phyloP scores from a whole-genome alignment of 805 yeast genomes.

The Kodamaea kaohsiungensis region DNA sequence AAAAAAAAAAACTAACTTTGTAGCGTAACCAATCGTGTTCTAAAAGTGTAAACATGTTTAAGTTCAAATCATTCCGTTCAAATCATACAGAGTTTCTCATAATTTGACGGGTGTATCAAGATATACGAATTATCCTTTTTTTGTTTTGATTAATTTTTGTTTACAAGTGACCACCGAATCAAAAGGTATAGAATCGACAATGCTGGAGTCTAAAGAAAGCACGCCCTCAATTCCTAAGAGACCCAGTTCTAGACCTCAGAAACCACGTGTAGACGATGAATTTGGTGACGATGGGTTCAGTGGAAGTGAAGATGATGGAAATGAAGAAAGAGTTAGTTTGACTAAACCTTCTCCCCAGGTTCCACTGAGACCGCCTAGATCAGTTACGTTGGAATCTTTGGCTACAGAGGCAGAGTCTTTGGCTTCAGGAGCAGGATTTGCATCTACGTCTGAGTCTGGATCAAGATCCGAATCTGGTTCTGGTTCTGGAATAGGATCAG shows the following conservation, averaged over 20 bases:
- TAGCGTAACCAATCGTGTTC: background rate
- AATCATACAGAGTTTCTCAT: background rate
- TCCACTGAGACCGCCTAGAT: conserved; percentile 18
- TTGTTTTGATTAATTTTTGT: conserved; percentile 2
- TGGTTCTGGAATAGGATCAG: background rate
- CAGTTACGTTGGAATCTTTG: background rate
- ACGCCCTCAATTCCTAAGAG: conserved; percentile 39
- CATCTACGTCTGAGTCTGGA: background rate
- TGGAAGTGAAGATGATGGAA: conserved; percentile 1
- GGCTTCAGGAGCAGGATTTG: background rate
- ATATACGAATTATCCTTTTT: background rate
- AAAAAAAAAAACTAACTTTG: too few relatives aligned
- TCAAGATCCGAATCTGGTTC: background rate
- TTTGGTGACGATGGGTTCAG: conserved; percentile 4
- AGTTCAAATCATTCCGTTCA: background rate
- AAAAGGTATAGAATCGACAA: background rate
- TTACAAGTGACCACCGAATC: conserved; percentile 1
- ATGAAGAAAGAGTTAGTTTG: conserved; percentile 1
- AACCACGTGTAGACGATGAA: background rate
- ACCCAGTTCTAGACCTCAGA: conserved; percentile 16
- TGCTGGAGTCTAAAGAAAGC: conserved; percentile 14
- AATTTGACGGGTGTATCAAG: background rate
- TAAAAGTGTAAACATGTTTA: background rate
- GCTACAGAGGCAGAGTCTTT: background rate
- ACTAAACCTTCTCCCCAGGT: conserved; percentile 15